A percentile compares a stretch with the other conserved stretches of the same genome.
Evolutionary conservation across 83 land plant species (phyloP).

Genomic region (Thuja plicata): DNA sequence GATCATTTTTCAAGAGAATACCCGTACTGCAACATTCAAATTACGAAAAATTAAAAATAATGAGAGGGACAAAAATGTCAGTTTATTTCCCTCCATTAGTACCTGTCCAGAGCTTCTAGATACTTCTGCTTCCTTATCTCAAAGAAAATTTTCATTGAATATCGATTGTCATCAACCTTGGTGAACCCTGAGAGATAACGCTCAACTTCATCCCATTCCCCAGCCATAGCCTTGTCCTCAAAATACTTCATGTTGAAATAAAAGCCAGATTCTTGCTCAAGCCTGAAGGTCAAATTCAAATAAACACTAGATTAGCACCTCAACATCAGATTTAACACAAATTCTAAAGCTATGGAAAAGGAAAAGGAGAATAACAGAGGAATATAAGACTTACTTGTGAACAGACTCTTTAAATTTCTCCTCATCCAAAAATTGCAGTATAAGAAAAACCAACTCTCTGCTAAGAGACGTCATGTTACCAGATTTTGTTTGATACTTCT

Average conservation of each 20-base stretch:
- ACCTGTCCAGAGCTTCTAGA: constrained; percentile 91
- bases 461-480: constrained; percentile 39
- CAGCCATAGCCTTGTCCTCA: constrained; percentile 76
- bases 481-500: not conserved
- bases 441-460: constrained; percentile 42
- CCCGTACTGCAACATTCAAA: not conserved
- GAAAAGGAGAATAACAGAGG: not conserved
- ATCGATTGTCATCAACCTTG: constrained; percentile 88
- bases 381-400: constrained; percentile 26
- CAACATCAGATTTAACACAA: not conserved
- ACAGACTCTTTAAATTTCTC: constrained; percentile 44
- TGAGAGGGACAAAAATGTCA: not conserved
- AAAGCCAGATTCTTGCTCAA: constrained; percentile 87
- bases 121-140: constrained; percentile 92
- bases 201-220: constrained; percentile 94
- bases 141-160: constrained; percentile 90
- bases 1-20: not conserved
- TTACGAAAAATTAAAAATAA: not conserved
- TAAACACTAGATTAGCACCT: not conserved
- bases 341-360: not conserved
- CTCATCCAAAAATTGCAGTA: constrained; percentile 39
- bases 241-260: constrained; percentile 90
- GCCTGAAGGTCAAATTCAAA: constrained; percentile 28
- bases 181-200: constrained; percentile 85
- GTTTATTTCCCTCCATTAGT: constrained; percentile 6